These are phyloP conservation scores for Penicillium sclerotigenum DNA, from an alignment of 2,329 filamentous ascomycete species.

Conservation along the genomic window DNA sequence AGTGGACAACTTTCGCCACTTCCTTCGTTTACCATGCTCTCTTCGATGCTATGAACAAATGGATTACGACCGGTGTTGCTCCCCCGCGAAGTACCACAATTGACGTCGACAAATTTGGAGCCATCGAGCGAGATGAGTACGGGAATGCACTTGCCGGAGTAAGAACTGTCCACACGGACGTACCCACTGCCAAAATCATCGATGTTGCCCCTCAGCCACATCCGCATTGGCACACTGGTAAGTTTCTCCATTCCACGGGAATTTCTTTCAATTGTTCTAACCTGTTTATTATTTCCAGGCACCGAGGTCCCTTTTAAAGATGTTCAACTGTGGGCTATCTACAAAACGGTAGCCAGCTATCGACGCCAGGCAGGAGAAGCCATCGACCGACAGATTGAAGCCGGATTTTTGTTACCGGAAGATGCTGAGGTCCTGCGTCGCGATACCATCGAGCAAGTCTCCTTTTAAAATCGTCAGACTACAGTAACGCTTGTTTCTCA, in stretches of 20 bases:
- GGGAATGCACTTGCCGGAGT: background rate
- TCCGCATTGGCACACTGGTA: conserved; percentile 1
- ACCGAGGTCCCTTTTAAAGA: background rate
- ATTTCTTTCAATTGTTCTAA: background rate
- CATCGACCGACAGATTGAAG: background rate
- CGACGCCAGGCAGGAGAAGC: background rate
- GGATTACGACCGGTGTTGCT: background rate
- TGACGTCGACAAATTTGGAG: background rate
- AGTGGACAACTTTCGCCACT: background rate
- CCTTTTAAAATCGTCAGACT: background rate
- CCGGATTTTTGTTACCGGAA: background rate
- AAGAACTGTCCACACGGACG: conserved; percentile 3
- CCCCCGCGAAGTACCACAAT: background rate
- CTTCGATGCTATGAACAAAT: conserved; percentile 2
- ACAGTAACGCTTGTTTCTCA: background rate
- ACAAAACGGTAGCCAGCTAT: background rate
- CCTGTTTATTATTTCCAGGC: background rate
- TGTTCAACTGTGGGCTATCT: background rate
- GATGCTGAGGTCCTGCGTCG: background rate
- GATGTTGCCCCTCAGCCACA: background rate
- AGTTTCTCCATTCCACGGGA: background rate
- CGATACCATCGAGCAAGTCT: conserved; percentile 1
- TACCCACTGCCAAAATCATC: background rate
- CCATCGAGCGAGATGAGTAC: background rate
- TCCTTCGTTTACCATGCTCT: conserved; percentile 1